These are phyloP conservation scores for Suillus plorans DNA, from an alignment of 768 basidiomycete genomes.

Conservation along the genomic window DNA sequence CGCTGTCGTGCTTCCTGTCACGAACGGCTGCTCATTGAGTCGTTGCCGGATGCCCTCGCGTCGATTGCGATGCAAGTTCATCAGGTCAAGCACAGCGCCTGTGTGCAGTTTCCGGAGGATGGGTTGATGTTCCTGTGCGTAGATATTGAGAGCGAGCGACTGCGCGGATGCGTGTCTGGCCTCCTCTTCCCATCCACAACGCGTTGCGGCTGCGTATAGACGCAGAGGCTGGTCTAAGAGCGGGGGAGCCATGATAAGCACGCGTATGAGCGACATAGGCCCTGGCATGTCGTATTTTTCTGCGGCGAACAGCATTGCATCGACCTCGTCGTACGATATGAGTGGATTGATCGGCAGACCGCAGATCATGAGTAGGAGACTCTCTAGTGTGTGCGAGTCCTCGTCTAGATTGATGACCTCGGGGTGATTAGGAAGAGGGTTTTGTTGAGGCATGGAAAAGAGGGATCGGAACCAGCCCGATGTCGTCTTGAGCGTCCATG, in stretches of 20 bases:
- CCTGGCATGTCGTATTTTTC: slow-evolving; percentile 76
- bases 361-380: slow-evolving; percentile 59
- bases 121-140: slow-evolving; percentile 43
- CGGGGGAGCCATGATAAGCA: slow-evolving; percentile 52
- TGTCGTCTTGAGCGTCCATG: slow-evolving; percentile 58
- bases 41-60: slow-evolving; percentile 48
- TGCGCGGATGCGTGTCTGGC: slow-evolving; percentile 51
- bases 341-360: slow-evolving; percentile 53
- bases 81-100: slow-evolving; percentile 50
- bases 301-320: slow-evolving; percentile 57
- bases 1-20: slow-evolving; percentile 40
- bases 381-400: slow-evolving; percentile 52
- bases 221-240: slow-evolving; percentile 51
- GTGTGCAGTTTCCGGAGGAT: slow-evolving; percentile 49
- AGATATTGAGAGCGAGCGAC: slow-evolving; percentile 55
- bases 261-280: slow-evolving; percentile 57
- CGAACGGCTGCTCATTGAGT: slow-evolving; percentile 59
- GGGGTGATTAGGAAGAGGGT: slow-evolving; percentile 13
- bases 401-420: slow-evolving; percentile 57
- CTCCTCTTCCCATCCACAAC: slow-evolving; percentile 60
- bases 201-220: slow-evolving; percentile 53
- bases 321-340: slow-evolving; percentile 52
- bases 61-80: slow-evolving; percentile 53
- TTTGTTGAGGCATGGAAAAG: slow-evolving; percentile 53
- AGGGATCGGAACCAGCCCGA: slow-evolving; percentile 66